Percentiles rank a stretch among this genome's conserved stretches.
Conservation (phyloP, 176 grass and related monocot genomes). For the Hordeum marinum region DNA sequence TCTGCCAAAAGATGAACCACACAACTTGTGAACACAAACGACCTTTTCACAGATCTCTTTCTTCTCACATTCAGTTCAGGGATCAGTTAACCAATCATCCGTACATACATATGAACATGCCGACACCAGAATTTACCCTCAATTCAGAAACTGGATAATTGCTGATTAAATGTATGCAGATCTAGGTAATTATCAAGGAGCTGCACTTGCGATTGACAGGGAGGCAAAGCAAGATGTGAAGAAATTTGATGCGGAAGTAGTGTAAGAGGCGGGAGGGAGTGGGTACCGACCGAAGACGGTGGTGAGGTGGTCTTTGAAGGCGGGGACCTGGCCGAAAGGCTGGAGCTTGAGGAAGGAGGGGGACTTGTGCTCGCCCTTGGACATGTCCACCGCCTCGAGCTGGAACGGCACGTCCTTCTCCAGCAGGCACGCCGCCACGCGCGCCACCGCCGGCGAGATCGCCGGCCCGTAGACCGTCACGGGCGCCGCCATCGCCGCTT, state of each 20-base stretch:
- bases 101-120: background rate
- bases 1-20: constrained; percentile 44
- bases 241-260: background rate
- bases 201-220: background rate
- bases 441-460: constrained; percentile 56
- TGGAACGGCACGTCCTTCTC: constrained; percentile 84
- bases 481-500: constrained; percentile 31
- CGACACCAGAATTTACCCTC: background rate
- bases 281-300: constrained; percentile 77
- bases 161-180: background rate
- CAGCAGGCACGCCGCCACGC: constrained; percentile 65
- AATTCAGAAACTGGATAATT: background rate
- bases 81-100: background rate
- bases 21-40: constrained; percentile 9
- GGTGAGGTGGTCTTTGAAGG: constrained; percentile 77
- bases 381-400: constrained; percentile 70
- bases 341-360: constrained; percentile 86
- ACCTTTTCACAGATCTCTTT: background rate
- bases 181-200: background rate
- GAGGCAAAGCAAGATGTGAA: background rate
- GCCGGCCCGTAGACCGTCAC: constrained; percentile 68
- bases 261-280: background rate
- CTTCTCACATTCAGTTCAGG: background rate
- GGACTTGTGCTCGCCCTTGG: constrained; percentile 88
- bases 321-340: constrained; percentile 91